Conservation (phyloP, 768 basidiomycete genomes). For the Phanerodontia chrysosporium region DNA sequence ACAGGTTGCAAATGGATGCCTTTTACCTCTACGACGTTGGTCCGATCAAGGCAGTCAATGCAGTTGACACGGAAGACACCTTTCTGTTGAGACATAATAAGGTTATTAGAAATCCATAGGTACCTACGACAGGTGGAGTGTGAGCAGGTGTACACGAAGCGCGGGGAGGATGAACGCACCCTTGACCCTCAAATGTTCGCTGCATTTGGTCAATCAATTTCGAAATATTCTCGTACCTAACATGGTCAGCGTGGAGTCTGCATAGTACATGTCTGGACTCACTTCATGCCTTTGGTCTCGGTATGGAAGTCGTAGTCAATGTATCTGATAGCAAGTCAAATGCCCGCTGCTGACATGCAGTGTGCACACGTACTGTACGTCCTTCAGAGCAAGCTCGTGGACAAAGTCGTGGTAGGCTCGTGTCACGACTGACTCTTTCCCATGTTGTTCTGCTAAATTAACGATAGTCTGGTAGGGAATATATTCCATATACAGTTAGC, state of each 20-base stretch:
- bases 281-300: conserved; percentile 96
- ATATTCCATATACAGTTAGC: background rate
- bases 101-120: conserved; percentile 74
- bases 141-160: conserved; percentile 3
- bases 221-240: conserved; percentile 85
- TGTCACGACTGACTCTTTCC: conserved; percentile 82
- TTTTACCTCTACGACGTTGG: conserved; percentile 86
- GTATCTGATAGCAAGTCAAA: conserved; percentile 42
- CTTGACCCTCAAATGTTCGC: conserved; percentile 74
- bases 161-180: conserved; percentile 36
- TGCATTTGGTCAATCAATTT: conserved; percentile 71
- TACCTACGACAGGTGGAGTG: conserved; percentile 43
- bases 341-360: background rate
- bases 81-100: conserved; percentile 73
- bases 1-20: background rate
- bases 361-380: conserved; percentile 46
- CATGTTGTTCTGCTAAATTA: conserved; percentile 87
- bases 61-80: conserved; percentile 91
- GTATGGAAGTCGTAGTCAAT: conserved; percentile 89
- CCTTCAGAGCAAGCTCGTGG: conserved; percentile 48
- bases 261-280: conserved; percentile 19
- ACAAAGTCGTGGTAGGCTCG: conserved; percentile 71
- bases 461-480: conserved; percentile 56
- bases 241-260: background rate
- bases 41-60: conserved; percentile 93